Percentiles rank a stretch among this genome's conserved stretches.
Conservation (phyloP, 1,139 yeast species). For the Meyerozyma elateridarum region DNA sequence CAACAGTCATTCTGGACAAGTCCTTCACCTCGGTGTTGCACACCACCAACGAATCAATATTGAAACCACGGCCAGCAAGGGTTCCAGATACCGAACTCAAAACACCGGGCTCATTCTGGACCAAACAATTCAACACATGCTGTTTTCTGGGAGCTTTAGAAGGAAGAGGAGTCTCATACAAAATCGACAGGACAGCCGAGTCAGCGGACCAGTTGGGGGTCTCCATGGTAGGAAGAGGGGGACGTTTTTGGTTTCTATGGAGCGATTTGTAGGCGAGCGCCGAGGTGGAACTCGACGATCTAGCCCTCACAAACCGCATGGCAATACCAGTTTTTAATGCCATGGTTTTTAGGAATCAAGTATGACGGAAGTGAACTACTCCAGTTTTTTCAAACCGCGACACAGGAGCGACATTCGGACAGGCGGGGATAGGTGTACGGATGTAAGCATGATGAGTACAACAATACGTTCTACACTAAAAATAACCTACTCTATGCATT, state of each 20-base stretch:
- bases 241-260: constrained; percentile 81
- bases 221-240: constrained; percentile 91
- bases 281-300: constrained; percentile 66
- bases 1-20: constrained; percentile 94
- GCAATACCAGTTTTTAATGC: background rate
- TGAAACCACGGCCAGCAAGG: constrained; percentile 96
- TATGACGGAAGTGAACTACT: too few species aligned
- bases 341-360: too few species aligned
- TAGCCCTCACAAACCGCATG: constrained; percentile 19
- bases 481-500: too few species aligned
- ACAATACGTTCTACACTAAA: too few species aligned
- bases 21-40: constrained; percentile 96
- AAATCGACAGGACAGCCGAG: constrained; percentile 90
- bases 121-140: constrained; percentile 93
- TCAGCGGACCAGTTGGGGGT: constrained; percentile 95
- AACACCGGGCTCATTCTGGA: constrained; percentile 98
- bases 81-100: constrained; percentile 91
- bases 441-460: too few species aligned
- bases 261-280: constrained; percentile 92
- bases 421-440: too few species aligned
- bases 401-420: too few species aligned
- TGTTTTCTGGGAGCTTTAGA: constrained; percentile 65
- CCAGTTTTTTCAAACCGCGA: too few species aligned
- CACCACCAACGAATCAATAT: constrained; percentile 93
- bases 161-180: constrained; percentile 88